Evolutionary conservation across 1,139 yeast genomes (phyloP).

Genomic region (Kodamaea fungicola): DNA sequence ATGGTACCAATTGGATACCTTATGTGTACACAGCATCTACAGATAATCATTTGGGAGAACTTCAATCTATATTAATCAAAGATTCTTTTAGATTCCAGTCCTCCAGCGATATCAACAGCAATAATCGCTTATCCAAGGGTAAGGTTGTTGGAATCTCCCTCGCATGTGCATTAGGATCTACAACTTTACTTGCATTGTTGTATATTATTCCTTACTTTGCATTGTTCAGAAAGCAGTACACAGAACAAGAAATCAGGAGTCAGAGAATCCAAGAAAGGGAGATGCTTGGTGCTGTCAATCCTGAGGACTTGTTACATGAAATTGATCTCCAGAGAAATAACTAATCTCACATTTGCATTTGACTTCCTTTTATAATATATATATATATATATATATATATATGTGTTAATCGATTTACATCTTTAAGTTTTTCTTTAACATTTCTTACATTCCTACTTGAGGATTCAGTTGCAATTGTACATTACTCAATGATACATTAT

Average conservation of each 20-base stretch:
- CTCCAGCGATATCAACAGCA: slow-evolving; percentile 28
- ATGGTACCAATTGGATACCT: slow-evolving; percentile 74
- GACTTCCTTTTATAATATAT: neutral
- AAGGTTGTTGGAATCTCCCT: slow-evolving; percentile 84
- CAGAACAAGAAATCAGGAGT: slow-evolving; percentile 21
- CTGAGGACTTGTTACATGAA: slow-evolving; percentile 58
- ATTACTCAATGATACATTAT: too few species aligned
- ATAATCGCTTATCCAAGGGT: slow-evolving; percentile 45
- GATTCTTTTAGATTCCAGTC: slow-evolving; percentile 39
- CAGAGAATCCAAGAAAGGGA: slow-evolving; percentile 63
- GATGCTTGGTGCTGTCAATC: slow-evolving; percentile 66
- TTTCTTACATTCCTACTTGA: too few species aligned
- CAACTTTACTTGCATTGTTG: slow-evolving; percentile 59
- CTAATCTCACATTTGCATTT: slow-evolving; percentile 2
- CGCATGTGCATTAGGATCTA: slow-evolving; percentile 84
- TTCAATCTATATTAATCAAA: slow-evolving; percentile 33
- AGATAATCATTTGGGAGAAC: slow-evolving; percentile 24
- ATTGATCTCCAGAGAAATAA: slow-evolving; percentile 45
- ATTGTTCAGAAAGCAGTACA: slow-evolving; percentile 44
- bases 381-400: slow-evolving; percentile 1
- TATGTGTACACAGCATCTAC: slow-evolving; percentile 37
- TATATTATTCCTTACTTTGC: slow-evolving; percentile 56
- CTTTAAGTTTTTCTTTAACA: too few species aligned
- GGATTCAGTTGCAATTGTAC: too few species aligned
- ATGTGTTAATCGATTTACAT: too few species aligned